Evolutionary conservation across 1,284 basidiomycete genomes (phyloP), one percentile per base, ranked within the genome.

Genomic region (Fomitopsis pinicola): DNA sequence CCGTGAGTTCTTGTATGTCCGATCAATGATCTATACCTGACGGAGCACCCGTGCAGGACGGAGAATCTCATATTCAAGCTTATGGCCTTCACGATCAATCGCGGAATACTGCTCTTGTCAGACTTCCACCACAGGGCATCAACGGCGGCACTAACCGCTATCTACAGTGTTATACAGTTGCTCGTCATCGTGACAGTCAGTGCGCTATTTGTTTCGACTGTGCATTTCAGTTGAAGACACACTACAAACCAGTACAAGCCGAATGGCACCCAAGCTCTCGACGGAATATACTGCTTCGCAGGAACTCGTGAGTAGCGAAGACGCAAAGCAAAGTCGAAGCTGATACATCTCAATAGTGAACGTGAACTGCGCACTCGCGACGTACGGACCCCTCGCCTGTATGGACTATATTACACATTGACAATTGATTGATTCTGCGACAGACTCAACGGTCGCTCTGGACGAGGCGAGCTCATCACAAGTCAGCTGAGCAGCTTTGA

Each of bases 251-350:
- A 57, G 56, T 58, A 58, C 56, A 58, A 48, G 22, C 56, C 56
- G 1, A 48, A 48, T 30, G 56, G 56, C 3, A 58, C 56, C 5
- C 56, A 58, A 17, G 56, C 56, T 3, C 28, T 58, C 2, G 56
- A 58, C 33, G 56, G 56, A 1, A 19, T 57, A 22, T 57, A 57
- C 44, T 57, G 56, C 45, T 58, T 58, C 35, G 56, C 44, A 3
- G 56, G 56, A 35, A 58, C 44, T 9, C 22, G 56, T 58, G 12
- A 44, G 55, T 53, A 35, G 10, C 38, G 5, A 6, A 53, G 5
- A 9, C 35, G n/a, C 6, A 30, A 12, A 35, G 14, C 3, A 6
- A 35, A 5, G 28, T 9, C 35, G 33, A 53, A 12, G 22, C 19
- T 8, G 15, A 53, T 19, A 3, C n/a, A 19, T 6, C 5, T 19